phyloP scores from a whole-genome alignment of 2,329 filamentous ascomycete species.

The Geosmithia putterillii region DNA sequence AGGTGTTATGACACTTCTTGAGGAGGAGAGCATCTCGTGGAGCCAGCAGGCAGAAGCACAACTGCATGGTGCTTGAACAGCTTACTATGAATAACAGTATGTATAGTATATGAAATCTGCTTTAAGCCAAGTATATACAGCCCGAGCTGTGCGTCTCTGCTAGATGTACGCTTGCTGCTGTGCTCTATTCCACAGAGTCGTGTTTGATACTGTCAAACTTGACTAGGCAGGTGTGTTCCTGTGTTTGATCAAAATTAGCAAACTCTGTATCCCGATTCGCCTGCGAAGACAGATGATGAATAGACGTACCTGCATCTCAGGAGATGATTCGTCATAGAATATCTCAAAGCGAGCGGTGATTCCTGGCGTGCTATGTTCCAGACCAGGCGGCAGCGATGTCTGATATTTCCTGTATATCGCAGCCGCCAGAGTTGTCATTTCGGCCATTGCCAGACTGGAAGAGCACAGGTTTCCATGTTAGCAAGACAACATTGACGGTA shows the following conservation, averaged over 20 bases:
- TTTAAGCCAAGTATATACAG: no score
- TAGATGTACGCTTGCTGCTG: not conserved
- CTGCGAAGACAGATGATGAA: not conserved
- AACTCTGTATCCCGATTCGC: not conserved
- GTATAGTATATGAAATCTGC: no score
- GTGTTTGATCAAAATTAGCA: not conserved
- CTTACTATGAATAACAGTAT: no score
- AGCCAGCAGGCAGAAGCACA: no score
- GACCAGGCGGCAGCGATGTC: conserved; percentile 3
- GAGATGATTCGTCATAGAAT: conserved; percentile 4
- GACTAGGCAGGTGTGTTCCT: not conserved
- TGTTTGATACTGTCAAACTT: not conserved
- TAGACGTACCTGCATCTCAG: conserved; percentile 1
- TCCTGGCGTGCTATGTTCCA: conserved; percentile 4
- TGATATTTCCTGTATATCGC: conserved; percentile 4
- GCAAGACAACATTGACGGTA: not conserved
- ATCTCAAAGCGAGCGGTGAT: conserved; percentile 6
- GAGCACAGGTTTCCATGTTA: not conserved
- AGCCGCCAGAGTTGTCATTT: conserved; percentile 6
- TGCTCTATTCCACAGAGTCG: not conserved
- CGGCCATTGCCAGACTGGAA: conserved; percentile 6
- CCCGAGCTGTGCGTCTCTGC: no score
- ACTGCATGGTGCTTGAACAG: no score
- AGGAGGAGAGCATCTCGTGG: no score
- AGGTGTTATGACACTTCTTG: not conserved